phyloP scores from a whole-genome alignment of 768 basidiomycete species.

The Pisolithus sp. region DNA sequence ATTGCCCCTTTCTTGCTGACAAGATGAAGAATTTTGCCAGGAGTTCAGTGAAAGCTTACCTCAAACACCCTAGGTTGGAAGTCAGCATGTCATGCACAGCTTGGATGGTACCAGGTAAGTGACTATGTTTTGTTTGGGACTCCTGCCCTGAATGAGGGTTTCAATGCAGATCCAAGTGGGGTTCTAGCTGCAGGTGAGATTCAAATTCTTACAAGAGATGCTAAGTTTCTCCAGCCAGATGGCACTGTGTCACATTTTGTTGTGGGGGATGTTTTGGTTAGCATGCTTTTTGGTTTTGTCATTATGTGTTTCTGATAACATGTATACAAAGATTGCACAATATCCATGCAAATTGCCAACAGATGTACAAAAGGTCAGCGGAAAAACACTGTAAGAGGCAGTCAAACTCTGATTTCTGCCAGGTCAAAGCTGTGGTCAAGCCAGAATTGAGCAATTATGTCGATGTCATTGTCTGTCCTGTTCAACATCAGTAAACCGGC shows the following conservation, averaged over 20 bases:
- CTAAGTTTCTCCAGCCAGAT: constrained; percentile 35
- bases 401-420: background rate
- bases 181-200: constrained; percentile 50
- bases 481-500: too few relatives aligned
- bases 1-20: constrained; percentile 42
- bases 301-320: background rate
- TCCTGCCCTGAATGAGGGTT: background rate
- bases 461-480: constrained; percentile 57
- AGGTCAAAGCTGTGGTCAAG: constrained; percentile 54
- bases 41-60: constrained; percentile 35
- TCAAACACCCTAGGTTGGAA: constrained; percentile 40
- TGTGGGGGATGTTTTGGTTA: constrained; percentile 53
- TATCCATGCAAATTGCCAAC: constrained; percentile 69
- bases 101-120: constrained; percentile 52
- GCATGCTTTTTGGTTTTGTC: constrained; percentile 23
- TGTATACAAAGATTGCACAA: constrained; percentile 41
- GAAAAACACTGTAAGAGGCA: background rate
- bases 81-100: constrained; percentile 56
- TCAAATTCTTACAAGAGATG: constrained; percentile 45
- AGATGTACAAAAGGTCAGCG: constrained; percentile 45
- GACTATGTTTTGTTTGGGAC: background rate
- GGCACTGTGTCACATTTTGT: constrained; percentile 44
- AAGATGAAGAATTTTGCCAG: constrained; percentile 48
- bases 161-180: constrained; percentile 42
- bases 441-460: constrained; percentile 40